Percentiles rank a stretch among this genome's conserved stretches.
Evolutionary conservation across 2,329 filamentous ascomycete genomes (phyloP).

Genomic region (Ophiostoma tasmaniense): DNA sequence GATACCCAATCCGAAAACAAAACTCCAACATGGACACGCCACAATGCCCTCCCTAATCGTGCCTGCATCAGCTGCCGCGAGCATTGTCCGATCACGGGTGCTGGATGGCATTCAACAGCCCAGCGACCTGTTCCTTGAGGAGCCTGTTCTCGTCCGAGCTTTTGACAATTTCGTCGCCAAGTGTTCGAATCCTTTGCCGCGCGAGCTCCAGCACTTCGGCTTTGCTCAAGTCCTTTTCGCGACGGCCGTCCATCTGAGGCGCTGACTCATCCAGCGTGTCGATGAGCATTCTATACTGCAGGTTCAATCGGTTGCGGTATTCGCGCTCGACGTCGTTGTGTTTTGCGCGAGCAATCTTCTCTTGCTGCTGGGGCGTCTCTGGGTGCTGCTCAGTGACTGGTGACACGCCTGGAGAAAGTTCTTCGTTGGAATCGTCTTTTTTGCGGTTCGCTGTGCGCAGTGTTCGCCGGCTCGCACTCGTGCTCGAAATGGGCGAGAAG

Average conservation of each 20-base stretch:
- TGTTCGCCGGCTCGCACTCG: conserved; percentile 12
- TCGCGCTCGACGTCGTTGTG: conserved; percentile 43
- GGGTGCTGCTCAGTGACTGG: background rate
- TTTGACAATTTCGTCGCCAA: conserved; percentile 32
- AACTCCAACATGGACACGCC: background rate
- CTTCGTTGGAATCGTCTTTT: conserved; percentile 10
- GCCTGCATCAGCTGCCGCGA: background rate
- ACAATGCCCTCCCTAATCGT: background rate
- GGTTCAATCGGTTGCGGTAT: conserved; percentile 40
- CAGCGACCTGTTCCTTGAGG: conserved; percentile 16
- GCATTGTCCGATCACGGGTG: conserved; percentile 5
- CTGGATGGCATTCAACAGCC: conserved; percentile 16
- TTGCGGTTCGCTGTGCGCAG: conserved; percentile 20
- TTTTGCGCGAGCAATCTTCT: conserved; percentile 19
- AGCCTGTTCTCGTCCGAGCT: conserved; percentile 21
- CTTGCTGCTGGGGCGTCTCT: background rate
- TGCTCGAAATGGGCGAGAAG: conserved; percentile 9
- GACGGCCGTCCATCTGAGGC: conserved; percentile 9
- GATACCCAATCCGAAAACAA: background rate
- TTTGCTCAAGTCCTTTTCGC: conserved; percentile 30
- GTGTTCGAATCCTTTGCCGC: conserved; percentile 32
- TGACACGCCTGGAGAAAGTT: background rate
- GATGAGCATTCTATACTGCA: conserved; percentile 37
- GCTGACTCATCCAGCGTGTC: conserved; percentile 32
- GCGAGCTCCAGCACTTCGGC: conserved; percentile 40